Base-by-base conservation (phyloP, 306 rosid genomes). In the Geum urbanum region DNA sequence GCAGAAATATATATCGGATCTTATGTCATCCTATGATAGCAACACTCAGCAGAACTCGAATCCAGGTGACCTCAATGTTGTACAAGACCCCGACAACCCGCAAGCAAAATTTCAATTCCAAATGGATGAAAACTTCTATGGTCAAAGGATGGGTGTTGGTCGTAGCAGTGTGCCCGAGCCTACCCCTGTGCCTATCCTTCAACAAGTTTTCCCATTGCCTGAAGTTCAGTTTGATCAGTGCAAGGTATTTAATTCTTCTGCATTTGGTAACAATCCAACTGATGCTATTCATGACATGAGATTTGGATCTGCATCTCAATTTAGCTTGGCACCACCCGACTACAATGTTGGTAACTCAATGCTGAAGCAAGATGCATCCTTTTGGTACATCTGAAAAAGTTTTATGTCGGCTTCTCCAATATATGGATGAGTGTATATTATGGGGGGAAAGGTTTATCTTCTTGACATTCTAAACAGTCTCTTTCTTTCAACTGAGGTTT, bases 1-100 rank as follows among this genome's bases (percentile, higher is more conserved):
- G 46, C 86, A 79, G 75, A 81, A 81, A 70, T 73, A 74, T 82
- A 79, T 84, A 40, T 71, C 79, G 0, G 77, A 84, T 8, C 82
- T 81, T 15, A 73, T 84, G 82, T 81, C 82, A 39, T 73, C 75
- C 78, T 84, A 82, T 58, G 84, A 85, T 37, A 43, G 62, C 35
- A 82, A 71, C 69, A 63, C 67, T 8, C 84, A 64, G 57, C 73
- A 65, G 63, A 79, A 24, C 63, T 43, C 70, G 9, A 76, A 63
- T 76, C 50, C 67, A 10, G 74, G 72, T 13, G 76, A 51, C 59
- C 19, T 71, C n/a, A 44, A 16, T 44, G 74, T 32, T 16, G 44
- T 56, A 6, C 64, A 56, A 55, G 65, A 44, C n/a, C 27, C 24
- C 84, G 79, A 59, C 74, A 81, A 58, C 52, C 88, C 15, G 22